Percentiles rank a stretch among this genome's conserved stretches.
phyloP scores from a whole-genome alignment of 352 stramenopile species.

The Pythium rishiriense region DNA sequence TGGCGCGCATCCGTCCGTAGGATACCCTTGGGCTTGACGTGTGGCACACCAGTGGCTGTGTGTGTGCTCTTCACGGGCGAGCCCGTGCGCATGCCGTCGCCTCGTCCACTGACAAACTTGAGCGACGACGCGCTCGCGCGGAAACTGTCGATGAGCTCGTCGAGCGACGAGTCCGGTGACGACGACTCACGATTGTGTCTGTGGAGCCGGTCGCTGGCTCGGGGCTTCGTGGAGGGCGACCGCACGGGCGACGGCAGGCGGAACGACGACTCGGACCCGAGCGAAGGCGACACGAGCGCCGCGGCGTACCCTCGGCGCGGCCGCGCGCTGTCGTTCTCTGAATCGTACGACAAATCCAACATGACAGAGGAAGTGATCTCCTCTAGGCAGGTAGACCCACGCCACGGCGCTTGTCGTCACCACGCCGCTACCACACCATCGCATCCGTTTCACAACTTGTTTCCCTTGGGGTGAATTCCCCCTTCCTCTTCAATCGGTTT shows the following conservation, averaged over 20 bases:
- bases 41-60: too few relatives aligned
- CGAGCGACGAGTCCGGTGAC: slow-evolving; percentile 35
- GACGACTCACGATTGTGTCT: neutral
- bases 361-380: neutral
- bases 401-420: neutral
- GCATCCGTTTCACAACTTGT: neutral
- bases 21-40: neutral
- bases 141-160: slow-evolving; percentile 54
- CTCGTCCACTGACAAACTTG: neutral
- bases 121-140: slow-evolving; percentile 34
- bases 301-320: slow-evolving; percentile 8
- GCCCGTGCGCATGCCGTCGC: neutral
- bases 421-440: neutral
- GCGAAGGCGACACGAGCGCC: slow-evolving; percentile 16
- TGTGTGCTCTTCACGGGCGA: slow-evolving; percentile 3
- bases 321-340: neutral
- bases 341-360: neutral
- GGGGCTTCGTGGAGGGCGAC: neutral
- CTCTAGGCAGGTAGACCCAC: neutral
- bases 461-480: slow-evolving; percentile 4
- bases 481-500: slow-evolving; percentile 1
- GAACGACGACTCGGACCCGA: slow-evolving; percentile 17
- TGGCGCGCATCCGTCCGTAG: neutral
- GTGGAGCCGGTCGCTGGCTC: neutral
- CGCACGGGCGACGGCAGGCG: slow-evolving; percentile 17